phyloP scores from a whole-genome alignment of 495 filamentous ascomycete species.

The Acidomyces sp. region DNA sequence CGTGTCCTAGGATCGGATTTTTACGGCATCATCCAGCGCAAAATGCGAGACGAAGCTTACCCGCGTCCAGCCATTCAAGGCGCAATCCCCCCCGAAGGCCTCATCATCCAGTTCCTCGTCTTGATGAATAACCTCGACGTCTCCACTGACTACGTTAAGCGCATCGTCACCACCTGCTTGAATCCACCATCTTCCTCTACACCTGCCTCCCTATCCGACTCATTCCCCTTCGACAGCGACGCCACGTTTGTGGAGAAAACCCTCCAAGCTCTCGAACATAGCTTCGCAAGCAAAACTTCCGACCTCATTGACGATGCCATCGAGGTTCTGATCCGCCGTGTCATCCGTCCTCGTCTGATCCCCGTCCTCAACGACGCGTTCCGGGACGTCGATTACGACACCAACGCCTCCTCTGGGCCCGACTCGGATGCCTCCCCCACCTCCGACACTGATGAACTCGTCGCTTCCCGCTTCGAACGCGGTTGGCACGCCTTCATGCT shows the following conservation, averaged over 20 bases:
- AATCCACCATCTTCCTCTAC: not conserved
- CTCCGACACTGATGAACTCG: conserved; percentile 40
- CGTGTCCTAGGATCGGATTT: conserved; percentile 87
- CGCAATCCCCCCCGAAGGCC: conserved; percentile 67
- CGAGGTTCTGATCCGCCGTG: conserved; percentile 71
- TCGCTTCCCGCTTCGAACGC: conserved; percentile 60
- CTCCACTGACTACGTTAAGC: conserved; percentile 72
- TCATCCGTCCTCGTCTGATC: conserved; percentile 73
- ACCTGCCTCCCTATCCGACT: conserved; percentile 37
- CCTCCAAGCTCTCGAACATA: conserved; percentile 53
- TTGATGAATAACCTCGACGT: conserved; percentile 92
- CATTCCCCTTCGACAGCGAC: conserved; percentile 70
- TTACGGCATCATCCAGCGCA: conserved; percentile 90
- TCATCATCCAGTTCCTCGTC: conserved; percentile 72
- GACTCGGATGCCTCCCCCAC: conserved; percentile 30
- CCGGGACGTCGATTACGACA: conserved; percentile 73
- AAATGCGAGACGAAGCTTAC: conserved; percentile 92
- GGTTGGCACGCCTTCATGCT: conserved; percentile 75
- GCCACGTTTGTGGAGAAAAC: conserved; percentile 50
- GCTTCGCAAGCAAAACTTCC: conserved; percentile 59
- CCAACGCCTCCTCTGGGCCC: conserved; percentile 34
- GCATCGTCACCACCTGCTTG: conserved; percentile 62
- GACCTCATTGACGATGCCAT: conserved; percentile 77
- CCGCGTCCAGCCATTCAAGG: conserved; percentile 63
- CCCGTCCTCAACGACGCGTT: conserved; percentile 79